phyloP scores from a whole-genome alignment of 176 grass and related monocot species.

The Phragmites australis region DNA sequence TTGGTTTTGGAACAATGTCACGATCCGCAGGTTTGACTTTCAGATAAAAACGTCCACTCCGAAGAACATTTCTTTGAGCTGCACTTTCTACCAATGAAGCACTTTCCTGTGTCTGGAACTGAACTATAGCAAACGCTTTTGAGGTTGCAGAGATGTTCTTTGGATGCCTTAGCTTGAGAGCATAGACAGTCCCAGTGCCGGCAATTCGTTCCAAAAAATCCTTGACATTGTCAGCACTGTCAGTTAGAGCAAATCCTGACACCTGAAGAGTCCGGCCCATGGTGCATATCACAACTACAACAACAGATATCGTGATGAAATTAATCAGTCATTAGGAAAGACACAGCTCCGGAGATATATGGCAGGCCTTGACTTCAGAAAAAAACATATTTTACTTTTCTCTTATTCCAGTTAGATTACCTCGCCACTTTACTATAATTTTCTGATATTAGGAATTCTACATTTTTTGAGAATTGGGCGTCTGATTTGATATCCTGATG shows the following conservation, averaged over 20 bases:
- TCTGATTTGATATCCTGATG: neutral
- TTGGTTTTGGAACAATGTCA: slow-evolving; percentile 77
- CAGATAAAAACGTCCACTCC: slow-evolving; percentile 36
- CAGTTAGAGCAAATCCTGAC: slow-evolving; percentile 50
- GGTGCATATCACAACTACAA: slow-evolving; percentile 46
- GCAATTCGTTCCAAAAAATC: slow-evolving; percentile 53
- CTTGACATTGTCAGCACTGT: slow-evolving; percentile 49
- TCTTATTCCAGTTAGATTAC: neutral
- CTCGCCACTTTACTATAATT: neutral
- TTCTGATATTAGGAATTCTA: neutral
- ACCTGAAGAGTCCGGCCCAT: slow-evolving; percentile 72
- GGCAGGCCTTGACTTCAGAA: slow-evolving; percentile 21
- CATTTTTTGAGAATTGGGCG: neutral
- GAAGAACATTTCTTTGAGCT: neutral
- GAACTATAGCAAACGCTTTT: slow-evolving; percentile 65
- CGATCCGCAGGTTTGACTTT: slow-evolving; percentile 39
- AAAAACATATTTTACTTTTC: neutral
- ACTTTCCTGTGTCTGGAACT: slow-evolving; percentile 52
- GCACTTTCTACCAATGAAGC: slow-evolving; percentile 39
- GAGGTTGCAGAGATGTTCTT: slow-evolving; percentile 50
- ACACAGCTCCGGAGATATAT: neutral
- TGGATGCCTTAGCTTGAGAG: slow-evolving; percentile 72
- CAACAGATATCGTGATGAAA: neutral
- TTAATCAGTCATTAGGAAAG: slow-evolving; percentile 3
- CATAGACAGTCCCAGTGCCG: slow-evolving; percentile 51